Conservation (phyloP, 306 rosid species). For the Castanea mollissima region DNA sequence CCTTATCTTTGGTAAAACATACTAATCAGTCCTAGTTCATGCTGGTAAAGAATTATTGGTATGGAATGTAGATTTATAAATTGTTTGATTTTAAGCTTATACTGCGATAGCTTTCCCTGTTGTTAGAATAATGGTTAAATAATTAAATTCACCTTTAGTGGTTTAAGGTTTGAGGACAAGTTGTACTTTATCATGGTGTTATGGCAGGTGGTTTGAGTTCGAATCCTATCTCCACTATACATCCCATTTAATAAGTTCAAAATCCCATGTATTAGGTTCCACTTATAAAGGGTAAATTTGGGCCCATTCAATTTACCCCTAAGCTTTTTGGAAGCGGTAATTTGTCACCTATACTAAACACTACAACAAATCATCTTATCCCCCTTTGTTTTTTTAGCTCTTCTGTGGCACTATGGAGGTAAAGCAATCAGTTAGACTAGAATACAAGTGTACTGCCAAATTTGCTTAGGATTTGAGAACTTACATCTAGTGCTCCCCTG, state of each 20-base stretch:
- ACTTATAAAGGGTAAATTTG: no score
- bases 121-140: no score
- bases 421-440: not conserved
- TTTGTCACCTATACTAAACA: not conserved
- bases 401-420: not conserved
- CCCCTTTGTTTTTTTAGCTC: not conserved
- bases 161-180: no score
- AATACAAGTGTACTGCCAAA: not conserved
- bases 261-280: no score
- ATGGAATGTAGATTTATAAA: not conserved
- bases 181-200: no score
- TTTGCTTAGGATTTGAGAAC: not conserved
- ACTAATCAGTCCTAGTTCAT: not conserved
- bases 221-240: no score
- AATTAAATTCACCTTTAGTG: no score
- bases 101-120: not conserved
- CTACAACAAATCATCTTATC: no score
- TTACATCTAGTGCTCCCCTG: not conserved
- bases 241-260: not conserved
- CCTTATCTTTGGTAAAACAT: not conserved
- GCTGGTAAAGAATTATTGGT: not conserved
- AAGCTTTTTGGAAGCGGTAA: no score
- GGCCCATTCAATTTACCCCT: no score
- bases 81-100: not conserved
- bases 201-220: no score